Evolutionary conservation across 139 green algal genomes (phyloP).

Genomic region (Penium margaritaceum): DNA sequence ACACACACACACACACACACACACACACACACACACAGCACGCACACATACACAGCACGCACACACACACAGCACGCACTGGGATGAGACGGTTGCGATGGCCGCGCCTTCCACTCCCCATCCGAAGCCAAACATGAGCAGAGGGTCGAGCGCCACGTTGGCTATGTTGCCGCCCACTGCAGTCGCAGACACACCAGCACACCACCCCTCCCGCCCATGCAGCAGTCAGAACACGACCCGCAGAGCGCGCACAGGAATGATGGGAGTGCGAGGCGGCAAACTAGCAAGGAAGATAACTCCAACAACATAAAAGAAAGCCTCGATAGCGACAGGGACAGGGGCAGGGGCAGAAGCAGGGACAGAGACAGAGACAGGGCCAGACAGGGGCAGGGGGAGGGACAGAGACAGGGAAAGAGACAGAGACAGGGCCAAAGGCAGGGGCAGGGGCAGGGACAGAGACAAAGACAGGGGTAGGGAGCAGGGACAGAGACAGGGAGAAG

Average conservation of each 20-base stretch:
- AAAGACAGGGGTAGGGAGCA: neutral
- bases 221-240: neutral
- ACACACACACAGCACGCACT: too few species aligned
- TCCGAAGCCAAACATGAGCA: conserved; percentile 43
- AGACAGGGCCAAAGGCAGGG: neutral
- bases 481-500: neutral
- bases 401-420: neutral
- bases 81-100: conserved; percentile 38
- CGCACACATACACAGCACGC: too few species aligned
- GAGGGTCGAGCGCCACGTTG: conserved; percentile 35
- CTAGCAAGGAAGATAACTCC: neutral
- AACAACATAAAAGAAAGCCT: neutral
- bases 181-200: too few species aligned
- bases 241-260: neutral
- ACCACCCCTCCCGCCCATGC: too few species aligned
- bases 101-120: conserved; percentile 36
- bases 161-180: conserved; percentile 43
- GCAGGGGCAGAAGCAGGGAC: neutral
- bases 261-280: neutral
- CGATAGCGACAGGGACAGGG: neutral
- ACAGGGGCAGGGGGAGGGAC: neutral
- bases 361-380: neutral
- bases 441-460: neutral
- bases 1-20: too few species aligned
- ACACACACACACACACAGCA: too few species aligned